Evolutionary conservation across 192 early-diverging fungal genomes (phyloP), one percentile per base, ranked within the genome.

Genomic region (Martensiomyces pterosporus): DNA sequence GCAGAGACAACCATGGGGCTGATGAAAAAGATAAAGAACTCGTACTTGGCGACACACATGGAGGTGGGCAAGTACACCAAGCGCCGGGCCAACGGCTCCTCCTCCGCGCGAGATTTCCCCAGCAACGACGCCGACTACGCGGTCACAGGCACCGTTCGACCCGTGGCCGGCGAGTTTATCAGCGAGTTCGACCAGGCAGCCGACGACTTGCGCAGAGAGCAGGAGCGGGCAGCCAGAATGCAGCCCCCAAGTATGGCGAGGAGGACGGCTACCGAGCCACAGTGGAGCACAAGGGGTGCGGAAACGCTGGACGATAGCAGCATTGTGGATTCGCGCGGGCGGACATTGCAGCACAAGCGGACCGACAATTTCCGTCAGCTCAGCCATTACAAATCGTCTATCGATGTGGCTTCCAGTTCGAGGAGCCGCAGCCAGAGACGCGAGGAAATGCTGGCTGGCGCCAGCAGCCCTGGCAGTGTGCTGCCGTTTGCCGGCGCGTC

Each of bases 11-110:
- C 43, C 41, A 77, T 77, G 75, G 68, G 75, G 21, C 38, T 72
- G 21, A 40, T 72, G 8, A 64, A 62, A 27, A 63, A 71, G 54
- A 72, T 77, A 33, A 71, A 72, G 55, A 52, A 57, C 42, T 72
- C 68, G 47, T 77, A 72, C 42, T 37, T 77, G 57, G 72, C 72
- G 47, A 77, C 75, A 21, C 75, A 77, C 23, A 22, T 71, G 33
- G 75, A 77, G 43, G 75, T 77, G 6, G 75, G 75, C 39, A 77
- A 77, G 60, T 77, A 77, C 58, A 77, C 75, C 36, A 67, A 68
- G 52, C 75, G 75, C 38, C 51, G 75, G n/a, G 33, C 43, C 16
- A 41, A 25, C 34, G 55, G 36, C 39, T 12, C 56, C 1, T n/a
- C n/a, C n/a, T n/a, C n/a, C n/a, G n/a, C n/a, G n/a, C n/a, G n/a